Evolutionary conservation across 495 filamentous ascomycete genomes (phyloP).

Genomic region (Neurospora sp.): DNA sequence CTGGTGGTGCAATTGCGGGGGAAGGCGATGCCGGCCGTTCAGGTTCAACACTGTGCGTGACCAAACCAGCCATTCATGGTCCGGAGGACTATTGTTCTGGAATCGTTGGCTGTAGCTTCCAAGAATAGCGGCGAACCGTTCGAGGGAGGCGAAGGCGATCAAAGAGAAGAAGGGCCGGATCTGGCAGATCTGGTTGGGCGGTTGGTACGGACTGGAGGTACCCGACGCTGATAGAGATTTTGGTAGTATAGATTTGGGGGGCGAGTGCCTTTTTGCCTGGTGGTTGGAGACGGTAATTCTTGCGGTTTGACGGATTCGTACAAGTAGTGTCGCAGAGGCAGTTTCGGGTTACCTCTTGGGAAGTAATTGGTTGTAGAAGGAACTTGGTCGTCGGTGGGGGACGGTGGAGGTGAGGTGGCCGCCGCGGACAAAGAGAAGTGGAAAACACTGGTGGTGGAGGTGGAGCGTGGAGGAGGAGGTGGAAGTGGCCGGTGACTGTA

Average conservation of each 20-base stretch:
- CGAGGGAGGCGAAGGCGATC: background rate
- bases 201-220: background rate
- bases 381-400: background rate
- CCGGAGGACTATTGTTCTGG: background rate
- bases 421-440: no score
- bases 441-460: no score
- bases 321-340: background rate
- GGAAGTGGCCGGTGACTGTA: background rate
- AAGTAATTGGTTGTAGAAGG: background rate
- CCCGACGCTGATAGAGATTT: background rate
- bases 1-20: background rate
- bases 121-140: background rate
- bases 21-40: slow-evolving; percentile 3
- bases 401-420: no score
- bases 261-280: background rate
- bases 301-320: background rate
- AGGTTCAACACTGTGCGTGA: slow-evolving; percentile 12
- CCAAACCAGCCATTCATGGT: slow-evolving; percentile 11
- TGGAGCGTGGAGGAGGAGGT: background rate
- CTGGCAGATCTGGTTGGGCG: background rate
- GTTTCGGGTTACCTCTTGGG: background rate
- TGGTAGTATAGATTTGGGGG: background rate
- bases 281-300: background rate
- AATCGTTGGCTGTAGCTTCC: background rate
- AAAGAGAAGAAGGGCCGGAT: background rate